phyloP scores from a whole-genome alignment of 768 basidiomycete genomes.

The Hebeloma cylindrosporum region DNA sequence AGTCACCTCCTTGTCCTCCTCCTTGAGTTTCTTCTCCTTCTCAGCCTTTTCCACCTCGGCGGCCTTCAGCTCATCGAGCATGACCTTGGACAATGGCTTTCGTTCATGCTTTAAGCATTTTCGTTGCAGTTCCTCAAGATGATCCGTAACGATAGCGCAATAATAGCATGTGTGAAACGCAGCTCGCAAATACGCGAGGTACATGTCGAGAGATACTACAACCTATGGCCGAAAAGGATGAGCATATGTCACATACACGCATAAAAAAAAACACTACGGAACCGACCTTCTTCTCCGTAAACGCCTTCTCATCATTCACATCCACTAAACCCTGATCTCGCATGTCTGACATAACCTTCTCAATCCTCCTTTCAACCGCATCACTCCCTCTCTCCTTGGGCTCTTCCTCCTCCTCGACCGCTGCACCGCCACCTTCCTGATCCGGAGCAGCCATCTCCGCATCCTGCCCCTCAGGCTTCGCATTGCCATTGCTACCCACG shows the following conservation, averaged over 20 bases:
- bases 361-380: constrained; percentile 80
- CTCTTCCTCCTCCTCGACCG: constrained; percentile 57
- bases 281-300: constrained; percentile 71
- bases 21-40: constrained; percentile 45
- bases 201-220: constrained; percentile 84
- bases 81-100: constrained; percentile 63
- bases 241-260: constrained; percentile 20
- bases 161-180: constrained; percentile 98
- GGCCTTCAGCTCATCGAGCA: constrained; percentile 61
- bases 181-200: constrained; percentile 88
- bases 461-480: constrained; percentile 27
- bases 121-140: constrained; percentile 91
- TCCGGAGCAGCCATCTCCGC: constrained; percentile 30
- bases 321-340: constrained; percentile 62
- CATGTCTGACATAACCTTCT: constrained; percentile 71
- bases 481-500: too few species aligned
- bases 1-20: constrained; percentile 35
- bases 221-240: constrained; percentile 46
- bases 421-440: too few species aligned
- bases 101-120: constrained; percentile 93
- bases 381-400: constrained; percentile 67
- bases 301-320: constrained; percentile 60
- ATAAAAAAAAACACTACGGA: constrained; percentile 11
- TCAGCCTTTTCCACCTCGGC: constrained; percentile 54
- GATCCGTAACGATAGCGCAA: constrained; percentile 90